These are phyloP conservation scores for Hymenoscyphus linearis DNA, from an alignment of 2,329 filamentous ascomycete genomes.

Conservation along the genomic window DNA sequence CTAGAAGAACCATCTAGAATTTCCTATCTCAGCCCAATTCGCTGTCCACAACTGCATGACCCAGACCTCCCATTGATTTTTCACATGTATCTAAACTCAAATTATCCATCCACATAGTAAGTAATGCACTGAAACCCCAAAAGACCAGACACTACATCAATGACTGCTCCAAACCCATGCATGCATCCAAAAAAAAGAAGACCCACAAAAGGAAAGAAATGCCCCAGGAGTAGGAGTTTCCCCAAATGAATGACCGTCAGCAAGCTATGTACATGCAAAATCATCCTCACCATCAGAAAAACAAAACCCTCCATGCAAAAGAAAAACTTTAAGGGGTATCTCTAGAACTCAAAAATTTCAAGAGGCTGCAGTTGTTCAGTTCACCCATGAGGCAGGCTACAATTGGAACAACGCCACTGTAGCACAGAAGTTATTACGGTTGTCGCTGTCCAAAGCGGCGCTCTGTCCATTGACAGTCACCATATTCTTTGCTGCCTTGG, in stretches of 20 bases:
- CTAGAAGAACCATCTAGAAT: not conserved
- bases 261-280: conserved; percentile 21
- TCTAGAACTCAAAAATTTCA: conserved; percentile 2
- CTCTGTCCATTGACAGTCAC: conserved; percentile 54
- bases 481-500: conserved; percentile 72
- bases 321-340: conserved; percentile 13
- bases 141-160: not conserved
- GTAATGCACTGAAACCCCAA: not conserved
- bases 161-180: not conserved
- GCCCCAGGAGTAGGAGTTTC: too few species aligned
- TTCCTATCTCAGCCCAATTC: not conserved
- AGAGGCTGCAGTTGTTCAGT: too few species aligned
- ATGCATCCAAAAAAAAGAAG: not conserved
- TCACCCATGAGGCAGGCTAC: not conserved
- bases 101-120: not conserved
- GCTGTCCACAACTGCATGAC: not conserved
- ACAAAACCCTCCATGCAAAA: not conserved
- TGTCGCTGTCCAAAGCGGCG: conserved; percentile 52
- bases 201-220: too few species aligned
- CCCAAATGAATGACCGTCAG: too few species aligned
- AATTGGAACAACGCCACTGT: conserved; percentile 49
- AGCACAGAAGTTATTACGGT: conserved; percentile 61
- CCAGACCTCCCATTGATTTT: not conserved
- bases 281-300: too few species aligned
- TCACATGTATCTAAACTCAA: not conserved